Conservation (phyloP, 2,329 filamentous ascomycete species). For the Apiospora aurea region DNA sequence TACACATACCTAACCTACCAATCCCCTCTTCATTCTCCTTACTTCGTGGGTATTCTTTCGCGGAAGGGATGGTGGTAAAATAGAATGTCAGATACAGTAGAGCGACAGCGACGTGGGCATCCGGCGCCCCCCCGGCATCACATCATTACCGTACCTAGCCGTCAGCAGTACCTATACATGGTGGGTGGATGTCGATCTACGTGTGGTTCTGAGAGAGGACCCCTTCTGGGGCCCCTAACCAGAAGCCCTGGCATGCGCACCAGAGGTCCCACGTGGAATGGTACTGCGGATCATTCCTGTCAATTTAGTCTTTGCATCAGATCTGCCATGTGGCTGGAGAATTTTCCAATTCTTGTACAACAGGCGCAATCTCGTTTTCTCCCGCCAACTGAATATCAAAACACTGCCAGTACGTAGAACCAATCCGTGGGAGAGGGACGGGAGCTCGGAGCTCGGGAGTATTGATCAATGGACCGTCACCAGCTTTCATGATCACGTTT, state of each 20-base stretch:
- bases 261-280: conserved; percentile 4
- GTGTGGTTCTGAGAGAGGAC: background rate
- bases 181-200: background rate
- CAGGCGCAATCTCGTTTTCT: background rate
- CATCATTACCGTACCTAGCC: background rate
- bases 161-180: background rate
- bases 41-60: background rate
- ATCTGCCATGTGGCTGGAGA: background rate
- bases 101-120: background rate
- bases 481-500: background rate
- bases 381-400: background rate
- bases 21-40: background rate
- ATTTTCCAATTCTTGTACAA: background rate
- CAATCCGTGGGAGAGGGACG: background rate
- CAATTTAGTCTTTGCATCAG: conserved; percentile 13
- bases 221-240: background rate
- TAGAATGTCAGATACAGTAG: background rate
- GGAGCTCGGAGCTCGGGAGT: background rate
- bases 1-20: too few relatives aligned
- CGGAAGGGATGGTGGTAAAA: background rate
- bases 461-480: background rate
- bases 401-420: background rate
- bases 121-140: background rate
- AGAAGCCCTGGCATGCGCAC: background rate
- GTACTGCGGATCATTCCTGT: background rate